Conservation (phyloP, 2,329 filamentous ascomycete genomes). For the Berkeleyomyces rouxiae region DNA sequence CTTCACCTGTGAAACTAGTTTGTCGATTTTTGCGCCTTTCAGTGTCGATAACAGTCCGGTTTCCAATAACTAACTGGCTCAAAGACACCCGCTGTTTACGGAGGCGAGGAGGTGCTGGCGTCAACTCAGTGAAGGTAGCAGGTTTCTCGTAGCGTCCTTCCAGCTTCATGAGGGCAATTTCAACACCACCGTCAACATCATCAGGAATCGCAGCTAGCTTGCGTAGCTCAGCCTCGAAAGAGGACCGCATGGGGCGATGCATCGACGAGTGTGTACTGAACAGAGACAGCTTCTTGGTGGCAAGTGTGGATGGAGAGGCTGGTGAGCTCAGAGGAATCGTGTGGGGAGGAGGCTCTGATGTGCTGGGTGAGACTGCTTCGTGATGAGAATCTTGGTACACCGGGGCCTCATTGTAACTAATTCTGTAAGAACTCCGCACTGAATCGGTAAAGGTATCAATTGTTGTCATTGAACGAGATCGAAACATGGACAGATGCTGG, state of each 20-base stretch:
- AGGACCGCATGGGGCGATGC: constrained; percentile 44
- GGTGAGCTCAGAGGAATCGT: constrained; percentile 40
- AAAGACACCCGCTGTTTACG: constrained; percentile 10
- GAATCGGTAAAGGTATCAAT: constrained; percentile 46
- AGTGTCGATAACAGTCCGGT: constrained; percentile 25
- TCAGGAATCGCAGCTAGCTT: constrained; percentile 79
- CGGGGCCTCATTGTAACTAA: constrained; percentile 20
- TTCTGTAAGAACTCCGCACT: constrained; percentile 35
- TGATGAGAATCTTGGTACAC: constrained; percentile 20
- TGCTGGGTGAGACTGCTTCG: constrained; percentile 28
- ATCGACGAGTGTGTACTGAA: constrained; percentile 47
- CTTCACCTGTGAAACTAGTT: constrained; percentile 24
- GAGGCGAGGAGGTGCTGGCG: constrained; percentile 1
- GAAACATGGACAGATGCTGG: constrained; percentile 15
- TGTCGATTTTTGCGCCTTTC: constrained; percentile 31
- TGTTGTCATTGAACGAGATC: constrained; percentile 36
- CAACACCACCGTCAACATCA: constrained; percentile 69
- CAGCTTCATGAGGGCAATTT: constrained; percentile 80
- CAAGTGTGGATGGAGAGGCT: constrained; percentile 20
- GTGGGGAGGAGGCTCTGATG: constrained; percentile 25
- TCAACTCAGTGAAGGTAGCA: background rate
- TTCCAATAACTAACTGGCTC: constrained; percentile 17
- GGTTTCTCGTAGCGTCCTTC: constrained; percentile 63
- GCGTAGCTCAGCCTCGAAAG: constrained; percentile 77
- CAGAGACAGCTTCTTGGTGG: constrained; percentile 29